Conservation (phyloP, 2,329 filamentous ascomycete genomes). For the Penicillium sumatraense region DNA sequence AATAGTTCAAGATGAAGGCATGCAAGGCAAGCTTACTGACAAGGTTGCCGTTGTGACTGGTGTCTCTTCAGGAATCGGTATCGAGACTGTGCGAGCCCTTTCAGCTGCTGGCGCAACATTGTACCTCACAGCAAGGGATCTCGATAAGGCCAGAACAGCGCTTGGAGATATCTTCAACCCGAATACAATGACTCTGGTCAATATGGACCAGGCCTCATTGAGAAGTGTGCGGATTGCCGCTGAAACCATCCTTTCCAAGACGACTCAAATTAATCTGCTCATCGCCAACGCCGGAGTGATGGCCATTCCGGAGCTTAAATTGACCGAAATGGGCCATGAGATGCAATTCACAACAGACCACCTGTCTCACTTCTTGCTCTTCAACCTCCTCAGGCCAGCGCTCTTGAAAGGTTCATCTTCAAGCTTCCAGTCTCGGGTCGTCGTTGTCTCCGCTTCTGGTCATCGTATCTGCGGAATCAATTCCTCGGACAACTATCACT, state of each 20-base stretch:
- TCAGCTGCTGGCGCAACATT: conserved; percentile 51
- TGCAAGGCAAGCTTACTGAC: conserved; percentile 24
- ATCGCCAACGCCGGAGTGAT: conserved; percentile 55
- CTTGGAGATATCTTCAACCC: conserved; percentile 35
- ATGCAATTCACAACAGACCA: conserved; percentile 59
- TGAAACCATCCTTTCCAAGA: conserved; percentile 9
- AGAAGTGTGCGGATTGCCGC: conserved; percentile 18
- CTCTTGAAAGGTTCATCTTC: conserved; percentile 32
- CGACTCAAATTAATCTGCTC: conserved; percentile 29
- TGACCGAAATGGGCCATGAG: conserved; percentile 51
- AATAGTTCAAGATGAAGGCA: conserved; percentile 28
- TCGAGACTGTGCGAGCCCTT: conserved; percentile 52
- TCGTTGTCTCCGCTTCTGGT: conserved; percentile 50
- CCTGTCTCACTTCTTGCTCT: conserved; percentile 59
- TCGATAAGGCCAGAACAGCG: conserved; percentile 45
- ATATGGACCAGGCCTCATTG: conserved; percentile 25
- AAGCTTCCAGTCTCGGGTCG: conserved; percentile 51
- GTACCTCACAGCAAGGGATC: conserved; percentile 50
- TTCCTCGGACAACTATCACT: conserved; percentile 44
- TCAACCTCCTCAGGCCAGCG: conserved; percentile 50
- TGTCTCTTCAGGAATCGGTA: conserved; percentile 49
- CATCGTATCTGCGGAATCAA: conserved; percentile 41
- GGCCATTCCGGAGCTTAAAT: conserved; percentile 27
- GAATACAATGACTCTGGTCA: conserved; percentile 40
- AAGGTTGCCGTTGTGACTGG: conserved; percentile 52